These are phyloP conservation scores for Aureobasidium mangrovei DNA, from an alignment of 2,329 filamentous ascomycete species.

Conservation along the genomic window DNA sequence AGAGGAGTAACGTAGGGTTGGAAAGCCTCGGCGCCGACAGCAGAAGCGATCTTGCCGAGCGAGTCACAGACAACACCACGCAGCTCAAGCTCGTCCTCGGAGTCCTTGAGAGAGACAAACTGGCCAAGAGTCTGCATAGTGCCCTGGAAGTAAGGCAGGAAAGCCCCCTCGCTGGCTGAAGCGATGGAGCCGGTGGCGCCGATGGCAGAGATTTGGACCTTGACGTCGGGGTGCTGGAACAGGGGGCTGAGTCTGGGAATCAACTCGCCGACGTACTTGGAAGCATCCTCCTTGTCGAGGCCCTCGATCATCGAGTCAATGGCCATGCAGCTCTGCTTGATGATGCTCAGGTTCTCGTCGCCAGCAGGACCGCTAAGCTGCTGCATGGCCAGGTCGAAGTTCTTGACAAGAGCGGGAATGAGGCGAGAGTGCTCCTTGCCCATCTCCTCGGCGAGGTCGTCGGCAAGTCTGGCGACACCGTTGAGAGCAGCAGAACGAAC, in stretches of 20 bases:
- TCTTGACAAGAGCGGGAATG: slow-evolving; percentile 76
- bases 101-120: slow-evolving; percentile 79
- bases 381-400: slow-evolving; percentile 71
- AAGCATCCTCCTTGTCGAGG: slow-evolving; percentile 70
- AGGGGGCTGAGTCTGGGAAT: slow-evolving; percentile 78
- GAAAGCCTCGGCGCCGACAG: slow-evolving; percentile 79
- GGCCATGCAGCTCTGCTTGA: slow-evolving; percentile 81
- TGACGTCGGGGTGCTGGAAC: slow-evolving; percentile 74
- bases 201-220: slow-evolving; percentile 81
- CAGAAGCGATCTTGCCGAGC: slow-evolving; percentile 83
- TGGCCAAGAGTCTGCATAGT: slow-evolving; percentile 83
- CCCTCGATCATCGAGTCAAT: slow-evolving; percentile 87
- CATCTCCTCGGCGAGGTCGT: slow-evolving; percentile 87
- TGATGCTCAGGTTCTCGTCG: slow-evolving; percentile 73
- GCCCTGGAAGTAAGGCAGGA: slow-evolving; percentile 83
- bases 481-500: slow-evolving; percentile 84
- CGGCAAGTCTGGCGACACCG: slow-evolving; percentile 79
- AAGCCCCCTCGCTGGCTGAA: slow-evolving; percentile 69
- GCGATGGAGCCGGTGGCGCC: slow-evolving; percentile 88
- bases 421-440: slow-evolving; percentile 75
- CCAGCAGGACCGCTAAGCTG: slow-evolving; percentile 54
- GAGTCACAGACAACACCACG: slow-evolving; percentile 85
- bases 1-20: slow-evolving; percentile 83
- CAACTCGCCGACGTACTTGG: slow-evolving; percentile 71
- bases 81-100: slow-evolving; percentile 80